Conservation (phyloP, 164 flowering plant genomes). For the Umbilicus rupestris region DNA sequence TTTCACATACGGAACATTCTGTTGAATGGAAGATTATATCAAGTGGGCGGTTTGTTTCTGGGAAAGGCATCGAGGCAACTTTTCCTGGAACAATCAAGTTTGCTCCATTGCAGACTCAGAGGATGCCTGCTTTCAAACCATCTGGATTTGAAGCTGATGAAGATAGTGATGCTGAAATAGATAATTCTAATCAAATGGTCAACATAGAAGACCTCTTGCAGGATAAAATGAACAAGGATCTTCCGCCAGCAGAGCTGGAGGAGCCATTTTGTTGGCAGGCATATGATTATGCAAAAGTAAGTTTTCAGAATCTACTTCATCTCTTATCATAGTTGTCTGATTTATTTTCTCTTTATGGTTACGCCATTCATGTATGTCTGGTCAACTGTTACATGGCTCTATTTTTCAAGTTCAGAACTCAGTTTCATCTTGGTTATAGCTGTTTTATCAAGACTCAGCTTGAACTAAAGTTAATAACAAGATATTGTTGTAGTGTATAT, state of each 20-base stretch:
- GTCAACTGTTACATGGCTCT: neutral
- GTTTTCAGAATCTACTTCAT: slow-evolving; percentile 8
- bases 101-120: slow-evolving; percentile 59
- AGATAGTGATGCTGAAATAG: slow-evolving; percentile 78
- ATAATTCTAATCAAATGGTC: slow-evolving; percentile 42
- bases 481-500: neutral
- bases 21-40: slow-evolving; percentile 90
- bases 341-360: neutral
- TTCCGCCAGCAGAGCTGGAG: slow-evolving; percentile 81
- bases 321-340: neutral
- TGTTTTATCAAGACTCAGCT: too few species aligned
- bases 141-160: slow-evolving; percentile 42
- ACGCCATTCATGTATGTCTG: neutral
- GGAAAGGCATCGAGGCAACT: slow-evolving; percentile 88
- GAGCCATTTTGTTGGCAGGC: slow-evolving; percentile 98
- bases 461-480: neutral
- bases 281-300: slow-evolving; percentile 86
- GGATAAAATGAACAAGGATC: slow-evolving; percentile 87
- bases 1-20: slow-evolving; percentile 63
- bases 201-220: slow-evolving; percentile 70
- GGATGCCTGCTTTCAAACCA: slow-evolving; percentile 27
- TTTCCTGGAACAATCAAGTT: slow-evolving; percentile 91
- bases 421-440: too few species aligned
- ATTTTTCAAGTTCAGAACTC: neutral
- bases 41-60: slow-evolving; percentile 61